Base-by-base conservation (phyloP, 164 flowering plant genomes). In the Stephania yunnanensis region DNA sequence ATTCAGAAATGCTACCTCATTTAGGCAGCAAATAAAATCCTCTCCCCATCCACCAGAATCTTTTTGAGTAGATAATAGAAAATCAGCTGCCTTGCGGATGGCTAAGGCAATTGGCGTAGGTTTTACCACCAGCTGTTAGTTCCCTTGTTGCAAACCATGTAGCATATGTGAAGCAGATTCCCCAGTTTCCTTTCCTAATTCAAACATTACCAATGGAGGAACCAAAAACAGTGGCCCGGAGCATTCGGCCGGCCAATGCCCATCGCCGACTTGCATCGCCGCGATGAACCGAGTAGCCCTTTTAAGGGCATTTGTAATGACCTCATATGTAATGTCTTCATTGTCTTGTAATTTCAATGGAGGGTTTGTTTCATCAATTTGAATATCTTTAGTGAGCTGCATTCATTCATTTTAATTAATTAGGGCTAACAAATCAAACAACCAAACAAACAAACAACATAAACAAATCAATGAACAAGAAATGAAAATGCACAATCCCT, bases 31-130 rank as follows among this genome's bases (percentile, higher is more conserved):
- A 63, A 79, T 82, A 22, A 86, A 86, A 73, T 88, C 86, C 78
- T 89, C 92, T 69, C 92, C 89, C 92, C 92, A 89, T 0, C 92
- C 90, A 65, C 90, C 90, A 36, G 75, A 78, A 25, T 7, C 30
- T 15, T 75, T 78, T 46, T 87, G 89, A 30, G 74, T 85, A 44
- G 88, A 83, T 20, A 89, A 73, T 10, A 86, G 50, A 78, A 86
- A 87, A 52, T 81, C 71, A 65, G 82, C 80, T 10, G 87, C 90
- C 55, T 58, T 85, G 53, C 84, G 71, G 9, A 89, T 70, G 58
- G 75, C 52, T 0, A 22, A n/a, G 1, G 77, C 90, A 71, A 45
- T 78, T 85, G 11, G 71, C 10, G 72, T 85, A 86, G 0, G 76
- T 83, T 50, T 46, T 84, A 0, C 88, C 92, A 55, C 69, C 76